Evolutionary conservation across 768 basidiomycete genomes (phyloP).

Genomic region (Naganishia vaughanmartiniae): DNA sequence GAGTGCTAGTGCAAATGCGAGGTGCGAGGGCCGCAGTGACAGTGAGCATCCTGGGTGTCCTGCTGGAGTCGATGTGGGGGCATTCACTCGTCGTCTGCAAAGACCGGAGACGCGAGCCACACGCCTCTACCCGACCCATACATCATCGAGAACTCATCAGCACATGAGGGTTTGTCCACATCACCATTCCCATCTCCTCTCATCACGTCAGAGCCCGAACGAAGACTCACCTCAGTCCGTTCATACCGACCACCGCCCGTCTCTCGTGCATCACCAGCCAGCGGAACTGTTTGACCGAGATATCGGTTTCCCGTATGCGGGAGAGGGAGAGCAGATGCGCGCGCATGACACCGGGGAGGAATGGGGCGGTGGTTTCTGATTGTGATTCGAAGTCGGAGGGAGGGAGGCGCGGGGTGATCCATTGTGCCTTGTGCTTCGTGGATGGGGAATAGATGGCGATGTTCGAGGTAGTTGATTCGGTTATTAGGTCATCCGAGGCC

Average conservation of each 20-base stretch:
- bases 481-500: too few relatives aligned
- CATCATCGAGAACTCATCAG: not conserved
- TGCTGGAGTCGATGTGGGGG: too few relatives aligned
- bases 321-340: not conserved
- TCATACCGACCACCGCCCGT: conserved; percentile 11
- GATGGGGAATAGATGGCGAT: conserved; percentile 19
- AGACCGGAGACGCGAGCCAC: conserved; percentile 7
- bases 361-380: not conserved
- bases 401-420: conserved; percentile 5
- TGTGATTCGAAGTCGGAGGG: not conserved
- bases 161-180: too few relatives aligned
- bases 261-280: not conserved
- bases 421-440: not conserved
- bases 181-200: not conserved
- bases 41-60: too few relatives aligned
- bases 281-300: not conserved
- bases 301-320: not conserved
- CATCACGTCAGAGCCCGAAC: not conserved
- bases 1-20: too few relatives aligned
- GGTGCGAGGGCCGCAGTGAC: too few relatives aligned
- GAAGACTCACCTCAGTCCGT: conserved; percentile 8
- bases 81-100: not conserved
- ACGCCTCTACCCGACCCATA: not conserved
- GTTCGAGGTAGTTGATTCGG: conserved; percentile 12
- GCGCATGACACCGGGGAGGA: conserved; percentile 15